These are phyloP conservation scores for Calocybe gangraenosa DNA, from an alignment of 768 basidiomycete genomes.

Conservation along the genomic window DNA sequence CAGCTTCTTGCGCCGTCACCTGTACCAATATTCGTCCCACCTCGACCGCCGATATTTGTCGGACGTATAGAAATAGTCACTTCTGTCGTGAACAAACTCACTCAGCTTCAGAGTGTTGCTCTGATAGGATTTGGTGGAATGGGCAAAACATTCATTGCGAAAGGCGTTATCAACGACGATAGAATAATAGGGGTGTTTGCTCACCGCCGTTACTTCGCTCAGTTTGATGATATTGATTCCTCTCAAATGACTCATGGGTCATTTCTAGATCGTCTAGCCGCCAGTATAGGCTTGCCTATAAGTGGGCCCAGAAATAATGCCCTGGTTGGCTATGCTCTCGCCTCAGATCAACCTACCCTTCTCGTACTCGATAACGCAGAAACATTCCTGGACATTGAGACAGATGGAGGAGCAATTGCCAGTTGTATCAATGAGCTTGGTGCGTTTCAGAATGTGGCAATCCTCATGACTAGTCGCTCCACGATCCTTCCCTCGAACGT, in stretches of 20 bases:
- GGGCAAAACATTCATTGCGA: slow-evolving; percentile 12
- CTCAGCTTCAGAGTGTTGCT: slow-evolving; percentile 2
- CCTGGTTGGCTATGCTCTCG: background rate
- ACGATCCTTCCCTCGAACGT: slow-evolving; percentile 7
- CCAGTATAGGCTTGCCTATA: no score
- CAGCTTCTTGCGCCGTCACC: no score
- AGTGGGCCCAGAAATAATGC: background rate
- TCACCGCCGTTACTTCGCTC: slow-evolving; percentile 7
- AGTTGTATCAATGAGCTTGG: slow-evolving; percentile 7
- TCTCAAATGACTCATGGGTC: slow-evolving; percentile 7
- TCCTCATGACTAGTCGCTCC: slow-evolving; percentile 10
- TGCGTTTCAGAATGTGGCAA: slow-evolving; percentile 5
- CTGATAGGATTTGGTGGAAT: slow-evolving; percentile 13
- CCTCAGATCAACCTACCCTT: background rate
- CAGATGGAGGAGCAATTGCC: slow-evolving; percentile 6
- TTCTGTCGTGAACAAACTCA: background rate
- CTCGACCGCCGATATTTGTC: background rate
- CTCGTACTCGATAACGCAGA: slow-evolving; percentile 15
- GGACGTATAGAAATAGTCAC: background rate
- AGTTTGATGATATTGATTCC: slow-evolving; percentile 10
- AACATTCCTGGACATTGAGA: slow-evolving; percentile 10
- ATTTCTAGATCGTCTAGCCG: slow-evolving; percentile 8
- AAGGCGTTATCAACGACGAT: slow-evolving; percentile 7
- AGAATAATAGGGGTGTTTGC: slow-evolving; percentile 1
- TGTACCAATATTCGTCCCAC: no score